phyloP scores from a whole-genome alignment of 1,139 yeast species.

The Arxiozyma telluris region DNA sequence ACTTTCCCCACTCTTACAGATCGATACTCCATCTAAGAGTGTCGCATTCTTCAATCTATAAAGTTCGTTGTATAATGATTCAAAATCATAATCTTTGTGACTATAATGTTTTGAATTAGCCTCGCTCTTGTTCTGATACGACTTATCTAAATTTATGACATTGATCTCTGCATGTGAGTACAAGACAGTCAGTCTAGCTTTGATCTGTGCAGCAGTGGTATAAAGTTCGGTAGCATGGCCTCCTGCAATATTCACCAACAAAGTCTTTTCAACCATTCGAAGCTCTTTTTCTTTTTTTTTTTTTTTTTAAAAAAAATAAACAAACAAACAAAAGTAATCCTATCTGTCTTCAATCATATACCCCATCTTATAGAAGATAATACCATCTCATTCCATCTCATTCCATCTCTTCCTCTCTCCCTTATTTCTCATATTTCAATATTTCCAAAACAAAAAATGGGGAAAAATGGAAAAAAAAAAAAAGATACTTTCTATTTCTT shows the following conservation, averaged over 20 bases:
- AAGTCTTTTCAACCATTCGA: not conserved
- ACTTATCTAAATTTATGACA: slow-evolving; percentile 39
- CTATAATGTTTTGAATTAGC: slow-evolving; percentile 11
- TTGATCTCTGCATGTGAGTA: not conserved
- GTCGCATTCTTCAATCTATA: slow-evolving; percentile 1
- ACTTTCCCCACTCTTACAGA: slow-evolving; percentile 3
- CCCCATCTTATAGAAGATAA: too few relatives aligned
- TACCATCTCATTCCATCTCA: too few relatives aligned
- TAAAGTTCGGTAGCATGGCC: slow-evolving; percentile 62
- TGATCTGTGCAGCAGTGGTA: slow-evolving; percentile 19
- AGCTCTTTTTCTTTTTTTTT: not conserved
- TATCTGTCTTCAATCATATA: too few relatives aligned
- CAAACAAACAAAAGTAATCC: too few relatives aligned
- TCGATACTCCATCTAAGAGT: slow-evolving; percentile 5
- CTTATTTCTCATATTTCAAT: too few relatives aligned
- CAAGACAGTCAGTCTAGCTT: slow-evolving; percentile 2
- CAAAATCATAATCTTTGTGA: slow-evolving; percentile 35
- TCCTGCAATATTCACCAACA: slow-evolving; percentile 55
- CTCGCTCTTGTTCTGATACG: not conserved
- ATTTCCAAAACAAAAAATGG: too few relatives aligned
- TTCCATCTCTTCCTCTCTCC: too few relatives aligned
- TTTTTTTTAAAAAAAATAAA: too few relatives aligned
- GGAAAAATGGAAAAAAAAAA: too few relatives aligned
- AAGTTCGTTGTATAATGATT: slow-evolving; percentile 24
- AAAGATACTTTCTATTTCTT: too few relatives aligned